Evolutionary conservation across 2,329 filamentous ascomycete genomes (phyloP).

Genomic region (Aspergillus sp.): DNA sequence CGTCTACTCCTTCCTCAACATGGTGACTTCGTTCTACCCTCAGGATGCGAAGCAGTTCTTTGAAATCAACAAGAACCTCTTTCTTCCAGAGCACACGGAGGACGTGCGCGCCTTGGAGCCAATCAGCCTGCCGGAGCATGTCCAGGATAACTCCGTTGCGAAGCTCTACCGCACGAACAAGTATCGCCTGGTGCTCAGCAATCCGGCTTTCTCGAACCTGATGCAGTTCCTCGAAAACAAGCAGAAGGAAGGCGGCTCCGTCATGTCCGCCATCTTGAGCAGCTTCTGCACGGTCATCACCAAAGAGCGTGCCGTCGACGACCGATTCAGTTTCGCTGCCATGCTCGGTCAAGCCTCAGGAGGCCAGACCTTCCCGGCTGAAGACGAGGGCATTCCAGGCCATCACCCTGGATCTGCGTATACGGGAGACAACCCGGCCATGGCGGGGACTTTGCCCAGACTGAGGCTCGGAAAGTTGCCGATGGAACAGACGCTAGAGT

Average conservation of each 20-base stretch:
- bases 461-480: conserved; percentile 79
- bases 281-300: conserved; percentile 60
- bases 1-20: conserved; percentile 84
- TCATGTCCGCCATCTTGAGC: conserved; percentile 72
- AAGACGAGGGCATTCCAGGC: conserved; percentile 69
- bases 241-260: conserved; percentile 72
- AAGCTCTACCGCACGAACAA: conserved; percentile 82
- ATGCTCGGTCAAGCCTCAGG: conserved; percentile 57
- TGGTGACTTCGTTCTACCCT: conserved; percentile 69
- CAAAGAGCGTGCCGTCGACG: conserved; percentile 58
- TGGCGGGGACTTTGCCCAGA: conserved; percentile 57
- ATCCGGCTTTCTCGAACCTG: conserved; percentile 76
- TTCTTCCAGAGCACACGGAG: conserved; percentile 75
- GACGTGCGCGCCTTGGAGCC: conserved; percentile 74
- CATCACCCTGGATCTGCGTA: conserved; percentile 65
- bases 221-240: conserved; percentile 90
- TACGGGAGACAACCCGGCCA: conserved; percentile 56
- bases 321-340: conserved; percentile 59
- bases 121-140: conserved; percentile 74
- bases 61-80: conserved; percentile 64
- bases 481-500: conserved; percentile 77
- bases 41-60: conserved; percentile 75
- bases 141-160: conserved; percentile 72
- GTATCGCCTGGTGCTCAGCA: conserved; percentile 87
- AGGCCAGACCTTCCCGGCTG: conserved; percentile 58